These are phyloP conservation scores for Aspergillus jensenii DNA, from an alignment of 2,329 filamentous ascomycete species.

Conservation along the genomic window DNA sequence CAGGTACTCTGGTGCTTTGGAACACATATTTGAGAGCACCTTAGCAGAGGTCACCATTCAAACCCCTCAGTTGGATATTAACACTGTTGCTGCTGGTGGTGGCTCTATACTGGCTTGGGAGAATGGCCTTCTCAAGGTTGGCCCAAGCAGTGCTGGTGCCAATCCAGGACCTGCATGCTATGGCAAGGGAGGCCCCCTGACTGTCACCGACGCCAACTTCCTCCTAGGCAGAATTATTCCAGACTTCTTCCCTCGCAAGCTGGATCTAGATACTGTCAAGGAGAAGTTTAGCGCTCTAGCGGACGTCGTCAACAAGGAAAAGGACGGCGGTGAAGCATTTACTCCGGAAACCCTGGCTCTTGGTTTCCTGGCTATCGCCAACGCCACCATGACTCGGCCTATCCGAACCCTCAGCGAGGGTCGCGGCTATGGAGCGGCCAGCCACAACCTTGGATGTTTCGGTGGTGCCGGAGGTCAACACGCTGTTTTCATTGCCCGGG, in stretches of 20 bases:
- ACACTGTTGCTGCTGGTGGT: slow-evolving; percentile 89
- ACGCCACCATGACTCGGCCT: slow-evolving; percentile 58
- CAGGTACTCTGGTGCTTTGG: slow-evolving; percentile 83
- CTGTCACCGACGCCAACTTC: slow-evolving; percentile 89
- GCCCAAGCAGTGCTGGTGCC: slow-evolving; percentile 85
- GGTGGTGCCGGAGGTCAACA: slow-evolving; percentile 91
- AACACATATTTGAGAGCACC: slow-evolving; percentile 92
- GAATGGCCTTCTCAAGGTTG: slow-evolving; percentile 88
- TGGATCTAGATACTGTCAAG: slow-evolving; percentile 72
- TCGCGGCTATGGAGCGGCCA: slow-evolving; percentile 86
- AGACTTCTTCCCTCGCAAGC: slow-evolving; percentile 87
- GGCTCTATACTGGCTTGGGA: slow-evolving; percentile 71
- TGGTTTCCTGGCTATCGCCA: slow-evolving; percentile 43
- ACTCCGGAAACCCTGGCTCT: slow-evolving; percentile 29
- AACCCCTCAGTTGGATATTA: slow-evolving; percentile 89
- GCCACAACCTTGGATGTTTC: slow-evolving; percentile 88
- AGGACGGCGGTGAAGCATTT: slow-evolving; percentile 18
- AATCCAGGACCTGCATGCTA: slow-evolving; percentile 93
- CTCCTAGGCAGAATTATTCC: slow-evolving; percentile 83
- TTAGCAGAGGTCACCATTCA: slow-evolving; percentile 94
- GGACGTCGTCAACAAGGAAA: slow-evolving; percentile 56
- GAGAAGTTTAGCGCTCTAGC: slow-evolving; percentile 72
- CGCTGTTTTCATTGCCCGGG: slow-evolving; percentile 84
- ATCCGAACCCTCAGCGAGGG: slow-evolving; percentile 90
- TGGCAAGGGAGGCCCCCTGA: slow-evolving; percentile 86